Conservation (phyloP, 2,329 filamentous ascomycete species). For the Exophiala phaeomuriformis region DNA sequence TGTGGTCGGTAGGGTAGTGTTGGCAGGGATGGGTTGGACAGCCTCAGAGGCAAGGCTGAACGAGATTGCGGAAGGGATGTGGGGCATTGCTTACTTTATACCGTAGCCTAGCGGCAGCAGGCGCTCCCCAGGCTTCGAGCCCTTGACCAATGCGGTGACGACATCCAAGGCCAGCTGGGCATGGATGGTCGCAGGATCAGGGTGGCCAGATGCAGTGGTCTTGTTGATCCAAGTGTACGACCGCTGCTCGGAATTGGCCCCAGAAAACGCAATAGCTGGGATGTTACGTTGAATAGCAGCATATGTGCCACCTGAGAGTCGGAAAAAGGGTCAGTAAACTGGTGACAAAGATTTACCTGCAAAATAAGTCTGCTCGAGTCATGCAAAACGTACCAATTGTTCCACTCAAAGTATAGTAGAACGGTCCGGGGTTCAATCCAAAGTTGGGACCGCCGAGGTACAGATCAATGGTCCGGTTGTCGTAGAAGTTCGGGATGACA, state of each 20-base stretch:
- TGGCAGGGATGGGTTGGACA: no score
- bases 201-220: constrained; percentile 30
- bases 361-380: no score
- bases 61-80: background rate
- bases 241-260: constrained; percentile 37
- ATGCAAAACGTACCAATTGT: constrained; percentile 29
- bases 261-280: constrained; percentile 46
- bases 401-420: constrained; percentile 48
- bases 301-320: constrained; percentile 42
- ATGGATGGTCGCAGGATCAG: constrained; percentile 39
- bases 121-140: constrained; percentile 28
- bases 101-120: constrained; percentile 46
- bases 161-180: constrained; percentile 41
- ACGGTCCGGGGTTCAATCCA: constrained; percentile 48
- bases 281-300: constrained; percentile 45
- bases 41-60: no score
- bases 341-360: background rate
- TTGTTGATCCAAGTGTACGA: constrained; percentile 41
- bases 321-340: background rate
- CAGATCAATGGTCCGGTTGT: constrained; percentile 47
- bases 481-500: constrained; percentile 45
- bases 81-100: constrained; percentile 26
- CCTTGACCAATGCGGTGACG: constrained; percentile 41
- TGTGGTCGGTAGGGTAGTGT: no score
- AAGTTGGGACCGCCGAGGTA: constrained; percentile 52